Evolutionary conservation across 257 asterid genomes (phyloP), one percentile per base, ranked within the genome.

Genomic region (Nicotiana obtusifolia): DNA sequence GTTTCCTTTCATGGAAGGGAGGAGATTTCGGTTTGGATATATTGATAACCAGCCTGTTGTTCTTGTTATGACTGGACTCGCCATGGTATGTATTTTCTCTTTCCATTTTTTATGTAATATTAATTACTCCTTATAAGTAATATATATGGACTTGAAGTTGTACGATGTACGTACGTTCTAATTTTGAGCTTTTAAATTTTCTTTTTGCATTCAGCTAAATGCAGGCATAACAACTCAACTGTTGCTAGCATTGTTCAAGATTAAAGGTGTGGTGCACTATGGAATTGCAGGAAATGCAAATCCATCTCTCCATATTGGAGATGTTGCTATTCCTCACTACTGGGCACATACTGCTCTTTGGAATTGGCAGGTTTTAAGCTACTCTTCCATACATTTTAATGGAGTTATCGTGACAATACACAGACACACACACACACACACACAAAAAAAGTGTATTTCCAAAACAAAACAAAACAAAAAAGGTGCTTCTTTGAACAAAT

Each of bases 201-300:
- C 5, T 41, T 54, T 5, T n/a, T 33, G 9, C 41, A 1, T 59
- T 24, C 24, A 92, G 97, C 10, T 92, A 76, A 92, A 92, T 59
- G 90, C 97, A 37, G 97, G 91, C 0, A 81, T 86, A 33, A 88
- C 93, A 1, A 92, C 97, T 13, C 95, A 92, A 56, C 82, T 92
- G 2, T 81, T 91, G 52, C 7, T 92, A 81, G 87, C 87, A 60
- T 54, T 85, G 35, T 92, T 92, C 82, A 57, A 83, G 2, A 68
- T 91, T 20, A 84, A 87, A 84, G 93, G 95, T 44, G 91, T 92
- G 20, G 89, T 92, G 71, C 95, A 92, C 44, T 92, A 85, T 81
- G 97, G 97, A 9, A 89, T 91, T 33, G 93, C 92, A 28, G 97
- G 97, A 35, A 91, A 91, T 87, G 90, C 90, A 81, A 87, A 91